Percentiles rank a stretch among this genome's conserved stretches.
phyloP scores from a whole-genome alignment of 257 asterid species.

The Solanum rostratum region DNA sequence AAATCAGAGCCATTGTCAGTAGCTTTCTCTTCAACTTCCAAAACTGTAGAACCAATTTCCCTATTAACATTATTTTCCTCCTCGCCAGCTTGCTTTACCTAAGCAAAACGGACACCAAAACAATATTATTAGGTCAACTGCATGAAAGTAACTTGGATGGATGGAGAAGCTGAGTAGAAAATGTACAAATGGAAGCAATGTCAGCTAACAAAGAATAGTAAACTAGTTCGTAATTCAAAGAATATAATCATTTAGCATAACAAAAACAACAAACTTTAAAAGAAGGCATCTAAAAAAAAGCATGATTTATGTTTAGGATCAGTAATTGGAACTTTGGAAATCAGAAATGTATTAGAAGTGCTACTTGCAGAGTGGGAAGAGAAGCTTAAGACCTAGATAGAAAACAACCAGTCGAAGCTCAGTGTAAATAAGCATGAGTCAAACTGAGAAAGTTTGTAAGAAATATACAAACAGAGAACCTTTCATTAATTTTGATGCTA shows the following conservation, averaged over 20 bases:
- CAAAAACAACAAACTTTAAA: not conserved
- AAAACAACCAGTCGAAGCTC: not conserved
- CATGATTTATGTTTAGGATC: not conserved
- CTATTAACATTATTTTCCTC: conserved; percentile 24
- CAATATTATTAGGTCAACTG: not conserved
- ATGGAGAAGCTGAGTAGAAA: not conserved
- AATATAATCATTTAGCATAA: not conserved
- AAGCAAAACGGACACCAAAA: not conserved
- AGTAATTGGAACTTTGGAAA: not conserved
- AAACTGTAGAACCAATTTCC: conserved; percentile 13
- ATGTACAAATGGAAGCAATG: not conserved
- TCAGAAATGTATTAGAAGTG: not conserved
- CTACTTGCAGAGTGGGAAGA: not conserved
- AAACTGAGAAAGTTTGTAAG: not conserved
- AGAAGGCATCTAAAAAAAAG: not conserved
- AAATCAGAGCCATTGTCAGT: conserved; percentile 20
- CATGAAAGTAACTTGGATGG: not conserved
- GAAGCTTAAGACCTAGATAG: not conserved
- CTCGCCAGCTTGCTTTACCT: conserved; percentile 24
- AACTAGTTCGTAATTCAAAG: not conserved
- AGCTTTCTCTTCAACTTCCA: conserved; percentile 25
- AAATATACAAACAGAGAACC: not conserved
- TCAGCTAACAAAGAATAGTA: not conserved
- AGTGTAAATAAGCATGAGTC: not conserved
- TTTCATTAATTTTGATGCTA: not conserved